Base-by-base conservation (phyloP, 495 filamentous ascomycete genomes). In the Chaetomium cochliodes region DNA sequence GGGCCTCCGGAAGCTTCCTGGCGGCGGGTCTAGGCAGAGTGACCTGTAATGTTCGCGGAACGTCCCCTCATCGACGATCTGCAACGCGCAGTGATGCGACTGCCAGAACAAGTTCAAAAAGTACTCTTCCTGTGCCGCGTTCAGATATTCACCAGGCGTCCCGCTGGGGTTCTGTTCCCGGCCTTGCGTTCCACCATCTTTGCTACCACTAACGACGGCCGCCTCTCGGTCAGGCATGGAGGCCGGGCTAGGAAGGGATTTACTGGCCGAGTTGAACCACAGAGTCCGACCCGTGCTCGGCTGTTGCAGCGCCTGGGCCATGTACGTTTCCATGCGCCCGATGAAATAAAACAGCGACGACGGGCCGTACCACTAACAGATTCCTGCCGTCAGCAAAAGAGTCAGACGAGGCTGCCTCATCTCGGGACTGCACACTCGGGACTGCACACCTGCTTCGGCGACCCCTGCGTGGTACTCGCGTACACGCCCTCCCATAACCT, bases 71-170 rank as follows among this genome's bases (percentile, higher is more conserved):
- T 85, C 76, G 5, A 85, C 47, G 7, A 86, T 76, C 11, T 65
- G 61, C 33, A 73, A 23, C 2, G 61, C 58, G 61, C 63, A 65
- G 65, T 84, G 77, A 63, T 80, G 84, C 0, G 80, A 75, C 55
- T 81, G 75, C 81, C 81, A 84, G 63, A 78, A 83, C 11, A 83
- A 68, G 30, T 69, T 69, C 2, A 85, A 60, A 52, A 84, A 80
- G 47, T 74, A 80, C 39, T 84, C 78, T 66, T 86, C 83, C 63
- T 84, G 79, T 1, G 70, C 67, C 18, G 64, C 53, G n/a, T 59
- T 72, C 47, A 76, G 63, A 60, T 65, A 70, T 18, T 57, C 62
- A 41, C 16, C 44, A 8, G 44, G 44, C 2, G 44, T 20, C 44
- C 15, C n/a, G 16, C 15, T 8, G 15, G 44, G 44, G 16, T 16